A percentile compares a stretch with the other conserved stretches of the same genome.
Evolutionary conservation across 2,329 filamentous ascomycete species (phyloP).

Genomic region (Penicillium oxalicum): DNA sequence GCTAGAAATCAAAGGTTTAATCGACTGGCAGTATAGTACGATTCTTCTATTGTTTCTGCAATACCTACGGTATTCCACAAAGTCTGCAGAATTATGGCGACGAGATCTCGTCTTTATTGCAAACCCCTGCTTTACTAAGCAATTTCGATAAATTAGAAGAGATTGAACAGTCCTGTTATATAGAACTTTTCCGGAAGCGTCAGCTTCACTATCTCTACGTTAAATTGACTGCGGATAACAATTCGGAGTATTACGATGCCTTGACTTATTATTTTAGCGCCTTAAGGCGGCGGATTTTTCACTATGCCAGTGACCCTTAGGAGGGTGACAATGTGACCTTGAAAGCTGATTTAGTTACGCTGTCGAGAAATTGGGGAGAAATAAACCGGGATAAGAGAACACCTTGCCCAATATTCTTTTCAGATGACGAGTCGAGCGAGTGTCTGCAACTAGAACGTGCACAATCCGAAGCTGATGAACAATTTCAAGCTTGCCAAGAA

Average conservation of each 20-base stretch:
- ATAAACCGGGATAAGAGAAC: background rate
- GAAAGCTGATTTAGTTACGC: constrained; percentile 19
- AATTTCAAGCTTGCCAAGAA: constrained; percentile 6
- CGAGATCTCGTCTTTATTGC: constrained; percentile 14
- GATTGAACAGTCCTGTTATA: constrained; percentile 11
- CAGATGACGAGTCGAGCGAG: constrained; percentile 4
- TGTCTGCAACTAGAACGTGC: constrained; percentile 1
- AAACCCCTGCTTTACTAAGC: constrained; percentile 11
- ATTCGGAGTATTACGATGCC: constrained; percentile 16
- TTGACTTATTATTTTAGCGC: constrained; percentile 10
- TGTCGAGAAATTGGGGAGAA: constrained; percentile 12
- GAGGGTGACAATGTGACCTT: constrained; percentile 23
- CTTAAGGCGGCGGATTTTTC: constrained; percentile 15
- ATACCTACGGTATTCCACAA: constrained; percentile 24
- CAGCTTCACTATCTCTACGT: constrained; percentile 21
- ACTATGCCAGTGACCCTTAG: constrained; percentile 23
- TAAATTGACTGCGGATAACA: constrained; percentile 10
- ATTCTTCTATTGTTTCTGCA: constrained; percentile 25
- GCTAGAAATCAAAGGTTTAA: constrained; percentile 19
- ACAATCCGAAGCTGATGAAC: constrained; percentile 8
- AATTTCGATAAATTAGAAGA: constrained; percentile 12
- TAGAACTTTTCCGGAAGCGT: constrained; percentile 13
- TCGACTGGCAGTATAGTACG: constrained; percentile 27
- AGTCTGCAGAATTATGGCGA: constrained; percentile 29
- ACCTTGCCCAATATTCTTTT: constrained; percentile 5